Evolutionary conservation across 352 stramenopile genomes (phyloP).

Genomic region (Peronosclerospora sorghi): DNA sequence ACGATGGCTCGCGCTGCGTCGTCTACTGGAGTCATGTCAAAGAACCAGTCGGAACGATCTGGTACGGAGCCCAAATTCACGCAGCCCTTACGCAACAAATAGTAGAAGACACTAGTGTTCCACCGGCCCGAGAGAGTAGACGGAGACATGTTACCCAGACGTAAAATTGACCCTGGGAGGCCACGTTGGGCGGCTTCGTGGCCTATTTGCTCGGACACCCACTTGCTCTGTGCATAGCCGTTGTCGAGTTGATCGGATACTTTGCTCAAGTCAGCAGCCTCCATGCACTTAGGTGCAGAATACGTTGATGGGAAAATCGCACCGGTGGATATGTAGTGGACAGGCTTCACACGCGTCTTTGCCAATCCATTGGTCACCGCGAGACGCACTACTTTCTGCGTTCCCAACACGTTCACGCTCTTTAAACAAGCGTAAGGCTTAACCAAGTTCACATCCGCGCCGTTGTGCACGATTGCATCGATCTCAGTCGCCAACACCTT

Average conservation of each 20-base stretch:
- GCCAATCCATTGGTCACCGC: conserved; percentile 65
- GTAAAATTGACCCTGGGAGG: conserved; percentile 79
- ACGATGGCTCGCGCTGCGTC: conserved; percentile 83
- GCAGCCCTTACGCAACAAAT: conserved; percentile 77
- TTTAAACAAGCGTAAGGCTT: conserved; percentile 84
- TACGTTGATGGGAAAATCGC: conserved; percentile 41
- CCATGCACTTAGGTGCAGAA: conserved; percentile 20
- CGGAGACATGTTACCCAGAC: conserved; percentile 85
- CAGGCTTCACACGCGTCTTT: conserved; percentile 69
- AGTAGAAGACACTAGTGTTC: conserved; percentile 87
- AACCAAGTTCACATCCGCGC: conserved; percentile 87
- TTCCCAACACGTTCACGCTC: conserved; percentile 84
- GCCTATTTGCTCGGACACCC: conserved; percentile 85
- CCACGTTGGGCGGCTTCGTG: conserved; percentile 63
- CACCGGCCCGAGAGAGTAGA: conserved; percentile 48
- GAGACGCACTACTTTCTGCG: conserved; percentile 82
- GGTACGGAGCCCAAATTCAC: conserved; percentile 48
- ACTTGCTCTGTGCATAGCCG: conserved; percentile 86
- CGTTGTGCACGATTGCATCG: conserved; percentile 88
- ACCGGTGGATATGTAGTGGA: conserved; percentile 89
- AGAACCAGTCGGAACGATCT: conserved; percentile 55
- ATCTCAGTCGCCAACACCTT: conserved; percentile 81
- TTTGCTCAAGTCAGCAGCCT: conserved; percentile 47
- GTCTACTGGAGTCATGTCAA: conserved; percentile 89
- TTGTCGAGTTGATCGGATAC: conserved; percentile 57